Evolutionary conservation across 352 stramenopile species (phyloP).

Genomic region (Pythium phragmiticola): DNA sequence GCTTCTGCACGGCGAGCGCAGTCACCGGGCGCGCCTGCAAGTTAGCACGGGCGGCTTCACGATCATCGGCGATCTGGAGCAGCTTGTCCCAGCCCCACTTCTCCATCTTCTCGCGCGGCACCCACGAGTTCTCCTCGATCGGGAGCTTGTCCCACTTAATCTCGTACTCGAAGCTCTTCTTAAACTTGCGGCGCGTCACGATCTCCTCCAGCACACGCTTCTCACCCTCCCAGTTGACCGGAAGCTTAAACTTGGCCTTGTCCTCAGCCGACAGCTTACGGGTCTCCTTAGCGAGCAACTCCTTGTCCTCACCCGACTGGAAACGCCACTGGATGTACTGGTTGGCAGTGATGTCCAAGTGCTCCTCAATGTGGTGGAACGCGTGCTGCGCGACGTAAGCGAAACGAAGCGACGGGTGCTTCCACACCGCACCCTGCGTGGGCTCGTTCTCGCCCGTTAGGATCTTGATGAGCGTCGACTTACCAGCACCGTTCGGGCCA

Average conservation of each 20-base stretch:
- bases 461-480: conserved; percentile 97
- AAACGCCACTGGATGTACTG: conserved; percentile 98
- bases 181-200: conserved; percentile 92
- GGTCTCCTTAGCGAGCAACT: conserved; percentile 91
- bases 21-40: conserved; percentile 93
- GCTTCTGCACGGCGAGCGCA: conserved; percentile 95
- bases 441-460: conserved; percentile 82
- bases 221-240: conserved; percentile 92
- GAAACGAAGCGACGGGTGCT: conserved; percentile 89
- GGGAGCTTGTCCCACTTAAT: conserved; percentile 95
- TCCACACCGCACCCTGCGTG: conserved; percentile 71
- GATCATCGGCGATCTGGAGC: conserved; percentile 95
- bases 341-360: conserved; percentile 94
- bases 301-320: conserved; percentile 89
- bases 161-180: conserved; percentile 96
- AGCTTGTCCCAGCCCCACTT: conserved; percentile 97
- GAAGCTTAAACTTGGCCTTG: conserved; percentile 93
- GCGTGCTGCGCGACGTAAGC: conserved; percentile 97
- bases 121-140: conserved; percentile 96
- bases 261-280: conserved; percentile 91
- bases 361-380: conserved; percentile 97
- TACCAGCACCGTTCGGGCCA: conserved; percentile 92
- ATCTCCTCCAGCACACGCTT: conserved; percentile 91
- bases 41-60: conserved; percentile 92
- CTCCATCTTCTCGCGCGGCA: conserved; percentile 92